phyloP scores from a whole-genome alignment of 148 eudicot species.

The Polygonum maritimum region DNA sequence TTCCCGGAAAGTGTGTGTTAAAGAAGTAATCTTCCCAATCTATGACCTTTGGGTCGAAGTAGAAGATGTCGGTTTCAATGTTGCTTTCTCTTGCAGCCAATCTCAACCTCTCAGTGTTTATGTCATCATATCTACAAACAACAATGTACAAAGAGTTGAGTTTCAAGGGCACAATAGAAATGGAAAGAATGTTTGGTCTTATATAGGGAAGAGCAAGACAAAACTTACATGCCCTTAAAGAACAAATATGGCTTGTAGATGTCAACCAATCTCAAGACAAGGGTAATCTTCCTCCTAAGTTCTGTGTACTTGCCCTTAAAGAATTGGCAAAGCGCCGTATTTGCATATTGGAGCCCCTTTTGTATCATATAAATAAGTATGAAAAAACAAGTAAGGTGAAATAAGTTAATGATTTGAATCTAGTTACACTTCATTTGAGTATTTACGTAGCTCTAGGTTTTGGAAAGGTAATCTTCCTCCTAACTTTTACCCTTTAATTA shows the following conservation, averaged over 20 bases:
- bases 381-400: background rate
- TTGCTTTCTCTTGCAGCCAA: slow-evolving; percentile 18
- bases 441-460: no score
- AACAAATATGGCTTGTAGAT: slow-evolving; percentile 59
- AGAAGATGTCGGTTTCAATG: slow-evolving; percentile 28
- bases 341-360: slow-evolving; percentile 41
- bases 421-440: no score
- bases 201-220: background rate
- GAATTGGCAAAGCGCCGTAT: slow-evolving; percentile 39
- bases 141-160: background rate
- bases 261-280: slow-evolving; percentile 40
- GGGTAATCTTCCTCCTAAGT: slow-evolving; percentile 40
- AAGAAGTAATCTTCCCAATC: slow-evolving; percentile 45
- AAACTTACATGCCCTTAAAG: slow-evolving; percentile 63
- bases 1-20: slow-evolving; percentile 38
- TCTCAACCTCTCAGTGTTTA: slow-evolving; percentile 38
- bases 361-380: background rate
- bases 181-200: background rate
- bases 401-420: background rate
- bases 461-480: no score
- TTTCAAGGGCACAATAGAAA: background rate
- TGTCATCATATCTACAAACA: slow-evolving; percentile 35
- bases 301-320: slow-evolving; percentile 26
- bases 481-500: no score
- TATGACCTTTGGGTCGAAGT: slow-evolving; percentile 44